These are phyloP conservation scores for Blastobotrys capitulatus DNA, from an alignment of 1,139 yeast genomes.

Conservation along the genomic window DNA sequence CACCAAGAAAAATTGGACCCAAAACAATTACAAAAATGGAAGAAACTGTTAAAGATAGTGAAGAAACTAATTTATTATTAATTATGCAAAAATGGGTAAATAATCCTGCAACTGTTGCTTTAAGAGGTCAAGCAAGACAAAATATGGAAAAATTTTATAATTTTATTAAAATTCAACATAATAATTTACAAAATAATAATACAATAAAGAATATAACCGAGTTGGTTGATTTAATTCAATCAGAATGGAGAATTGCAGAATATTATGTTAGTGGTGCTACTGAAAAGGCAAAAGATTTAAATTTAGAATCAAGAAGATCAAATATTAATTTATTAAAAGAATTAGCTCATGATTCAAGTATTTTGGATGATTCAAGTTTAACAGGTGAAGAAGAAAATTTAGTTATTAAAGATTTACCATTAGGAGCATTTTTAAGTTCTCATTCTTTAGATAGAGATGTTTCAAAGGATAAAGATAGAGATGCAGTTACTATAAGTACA, in stretches of 20 bases:
- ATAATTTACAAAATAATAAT: neutral
- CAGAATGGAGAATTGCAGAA: neutral
- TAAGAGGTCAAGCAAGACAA: neutral
- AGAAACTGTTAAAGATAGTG: neutral
- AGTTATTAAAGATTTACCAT: constrained; percentile 20
- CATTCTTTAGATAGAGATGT: constrained; percentile 46
- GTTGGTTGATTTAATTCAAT: neutral
- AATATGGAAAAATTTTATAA: neutral
- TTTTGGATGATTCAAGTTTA: neutral
- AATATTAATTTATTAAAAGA: neutral
- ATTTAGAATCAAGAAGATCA: neutral
- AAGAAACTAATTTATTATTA: neutral
- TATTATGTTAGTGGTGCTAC: neutral
- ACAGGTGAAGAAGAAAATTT: neutral
- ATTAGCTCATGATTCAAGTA: neutral
- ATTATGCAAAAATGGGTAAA: neutral
- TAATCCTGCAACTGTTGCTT: neutral
- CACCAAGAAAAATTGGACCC: constrained; percentile 69
- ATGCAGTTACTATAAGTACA: constrained; percentile 51
- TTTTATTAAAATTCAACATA: neutral
- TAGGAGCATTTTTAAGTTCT: constrained; percentile 53
- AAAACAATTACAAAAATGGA: constrained; percentile 17
- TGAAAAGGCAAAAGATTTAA: neutral
- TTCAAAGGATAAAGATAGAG: constrained; percentile 14
- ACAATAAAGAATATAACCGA: neutral